Evolutionary conservation across 345 rosid genomes (phyloP).

Genomic region (Noccaea bulbosa): DNA sequence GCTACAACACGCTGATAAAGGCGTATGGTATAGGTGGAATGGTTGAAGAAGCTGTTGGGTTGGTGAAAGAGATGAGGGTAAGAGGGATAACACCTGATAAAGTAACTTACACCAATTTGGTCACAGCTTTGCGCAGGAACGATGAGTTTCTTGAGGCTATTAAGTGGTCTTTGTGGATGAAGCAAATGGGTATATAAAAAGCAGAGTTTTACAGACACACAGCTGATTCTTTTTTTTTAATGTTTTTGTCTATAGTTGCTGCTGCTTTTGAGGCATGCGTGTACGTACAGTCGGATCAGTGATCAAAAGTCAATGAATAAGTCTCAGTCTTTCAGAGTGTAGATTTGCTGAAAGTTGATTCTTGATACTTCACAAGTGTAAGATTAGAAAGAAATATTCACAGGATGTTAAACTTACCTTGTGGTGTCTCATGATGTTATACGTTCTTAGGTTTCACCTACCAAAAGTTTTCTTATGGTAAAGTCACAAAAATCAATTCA

Average conservation of each 20-base stretch:
- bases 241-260: slow-evolving; percentile 28
- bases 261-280: slow-evolving; percentile 23
- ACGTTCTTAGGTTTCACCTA: no score
- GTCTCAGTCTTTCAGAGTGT: slow-evolving; percentile 15
- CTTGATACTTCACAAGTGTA: neutral
- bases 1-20: slow-evolving; percentile 92
- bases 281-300: slow-evolving; percentile 26
- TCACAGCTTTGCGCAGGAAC: slow-evolving; percentile 69
- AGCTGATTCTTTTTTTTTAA: neutral
- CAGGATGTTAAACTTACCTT: neutral
- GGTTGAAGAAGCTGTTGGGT: slow-evolving; percentile 82
- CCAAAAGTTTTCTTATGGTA: no score
- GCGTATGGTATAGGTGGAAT: slow-evolving; percentile 94
- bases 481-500: no score
- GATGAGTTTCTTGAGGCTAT: slow-evolving; percentile 87
- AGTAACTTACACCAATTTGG: slow-evolving; percentile 74
- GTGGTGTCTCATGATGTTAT: neutral
- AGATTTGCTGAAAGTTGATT: neutral
- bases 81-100: slow-evolving; percentile 72
- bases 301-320: slow-evolving; percentile 26
- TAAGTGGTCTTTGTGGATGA: slow-evolving; percentile 97
- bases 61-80: slow-evolving; percentile 84
- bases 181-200: slow-evolving; percentile 68
- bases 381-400: neutral
- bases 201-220: slow-evolving; percentile 4